Conservation (phyloP, 306 rosid species). For the cucumber (Cucumis sativus) region DNA sequence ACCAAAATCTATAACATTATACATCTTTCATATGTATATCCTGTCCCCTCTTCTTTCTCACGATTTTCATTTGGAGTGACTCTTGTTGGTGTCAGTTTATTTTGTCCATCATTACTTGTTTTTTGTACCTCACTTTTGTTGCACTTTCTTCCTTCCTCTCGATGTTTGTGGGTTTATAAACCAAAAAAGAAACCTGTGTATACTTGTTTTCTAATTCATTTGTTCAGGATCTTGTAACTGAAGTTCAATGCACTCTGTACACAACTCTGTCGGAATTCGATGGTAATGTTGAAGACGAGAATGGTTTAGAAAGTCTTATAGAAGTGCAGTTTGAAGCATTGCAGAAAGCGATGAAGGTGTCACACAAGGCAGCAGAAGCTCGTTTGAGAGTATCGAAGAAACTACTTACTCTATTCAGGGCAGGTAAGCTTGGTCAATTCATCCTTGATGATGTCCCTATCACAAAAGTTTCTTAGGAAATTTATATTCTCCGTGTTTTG, state of each 20-base stretch:
- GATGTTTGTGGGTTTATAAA: not conserved
- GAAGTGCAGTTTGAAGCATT: slow-evolving; percentile 61
- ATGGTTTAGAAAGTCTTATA: slow-evolving; percentile 52
- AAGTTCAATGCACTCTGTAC: slow-evolving; percentile 53
- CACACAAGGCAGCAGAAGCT: slow-evolving; percentile 68
- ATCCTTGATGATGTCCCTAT: slow-evolving; percentile 79
- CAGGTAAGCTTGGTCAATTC: slow-evolving; percentile 77
- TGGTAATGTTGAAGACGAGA: slow-evolving; percentile 30
- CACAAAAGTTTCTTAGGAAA: not conserved
- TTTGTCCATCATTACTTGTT: not conserved
- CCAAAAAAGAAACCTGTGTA: not conserved
- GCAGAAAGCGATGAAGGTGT: slow-evolving; percentile 69
- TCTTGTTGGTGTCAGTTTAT: not conserved
- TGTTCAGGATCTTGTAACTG: slow-evolving; percentile 47
- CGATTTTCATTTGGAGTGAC: not conserved
- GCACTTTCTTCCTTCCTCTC: not conserved
- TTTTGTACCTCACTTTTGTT: not conserved
- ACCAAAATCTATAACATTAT: too few species aligned
- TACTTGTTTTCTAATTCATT: not conserved
- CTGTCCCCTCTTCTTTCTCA: not conserved
- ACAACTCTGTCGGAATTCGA: slow-evolving; percentile 16
- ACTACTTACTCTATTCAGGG: slow-evolving; percentile 63
- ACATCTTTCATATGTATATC: not conserved
- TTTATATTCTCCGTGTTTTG: not conserved
- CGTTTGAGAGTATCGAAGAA: slow-evolving; percentile 83